These are phyloP conservation scores for Yamadazyma sp. DNA, from an alignment of 805 yeast genomes.

Conservation along the genomic window DNA sequence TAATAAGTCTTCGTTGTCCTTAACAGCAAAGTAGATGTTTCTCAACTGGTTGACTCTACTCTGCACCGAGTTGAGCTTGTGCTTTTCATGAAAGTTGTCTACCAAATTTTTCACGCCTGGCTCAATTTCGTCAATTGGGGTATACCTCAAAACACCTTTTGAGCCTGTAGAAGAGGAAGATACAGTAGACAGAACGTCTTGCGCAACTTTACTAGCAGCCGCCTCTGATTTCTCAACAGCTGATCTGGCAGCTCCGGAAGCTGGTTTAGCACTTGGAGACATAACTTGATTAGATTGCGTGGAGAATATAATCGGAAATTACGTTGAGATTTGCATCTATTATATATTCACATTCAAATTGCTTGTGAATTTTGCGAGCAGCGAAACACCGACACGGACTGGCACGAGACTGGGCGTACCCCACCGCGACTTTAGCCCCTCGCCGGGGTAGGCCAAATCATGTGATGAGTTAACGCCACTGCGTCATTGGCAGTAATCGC, in stretches of 20 bases:
- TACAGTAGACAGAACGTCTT: background rate
- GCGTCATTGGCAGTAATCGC: no score
- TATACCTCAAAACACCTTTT: conserved; percentile 26
- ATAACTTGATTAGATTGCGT: background rate
- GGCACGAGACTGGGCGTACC: background rate
- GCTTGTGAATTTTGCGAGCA: conserved; percentile 1
- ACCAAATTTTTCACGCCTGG: conserved; percentile 43
- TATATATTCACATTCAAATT: background rate
- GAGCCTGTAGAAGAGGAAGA: background rate
- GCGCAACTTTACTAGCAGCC: background rate
- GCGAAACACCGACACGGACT: background rate
- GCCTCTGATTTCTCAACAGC: no score
- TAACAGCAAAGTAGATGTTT: conserved; percentile 61
- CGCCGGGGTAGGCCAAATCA: no score
- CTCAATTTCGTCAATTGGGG: conserved; percentile 52
- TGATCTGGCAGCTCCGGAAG: background rate
- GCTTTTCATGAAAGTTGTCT: conserved; percentile 41
- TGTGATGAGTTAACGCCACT: no score
- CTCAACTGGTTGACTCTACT: conserved; percentile 63
- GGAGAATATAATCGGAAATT: no score
- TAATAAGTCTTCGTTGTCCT: conserved; percentile 56
- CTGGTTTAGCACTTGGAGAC: conserved; percentile 3
- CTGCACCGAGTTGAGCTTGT: conserved; percentile 52
- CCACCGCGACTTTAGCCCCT: no score
- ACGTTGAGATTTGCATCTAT: background rate